These are phyloP conservation scores for Melanopsichium pennsylvanicum DNA, from an alignment of 1,284 basidiomycete genomes.

Conservation along the genomic window DNA sequence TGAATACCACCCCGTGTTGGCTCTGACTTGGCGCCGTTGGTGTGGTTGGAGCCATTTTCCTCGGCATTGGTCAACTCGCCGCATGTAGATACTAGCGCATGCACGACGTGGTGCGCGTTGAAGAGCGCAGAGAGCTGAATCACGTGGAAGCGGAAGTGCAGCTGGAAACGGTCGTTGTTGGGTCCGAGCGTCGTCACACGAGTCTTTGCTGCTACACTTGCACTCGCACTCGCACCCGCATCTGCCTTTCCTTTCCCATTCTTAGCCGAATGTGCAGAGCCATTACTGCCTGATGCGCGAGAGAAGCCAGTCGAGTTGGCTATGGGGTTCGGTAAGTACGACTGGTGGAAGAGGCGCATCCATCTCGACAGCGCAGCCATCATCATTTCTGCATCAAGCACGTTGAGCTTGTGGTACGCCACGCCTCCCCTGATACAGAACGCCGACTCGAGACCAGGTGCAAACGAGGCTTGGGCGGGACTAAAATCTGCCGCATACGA, in stretches of 20 bases:
- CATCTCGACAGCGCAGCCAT: slow-evolving; percentile 29
- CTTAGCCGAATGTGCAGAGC: neutral
- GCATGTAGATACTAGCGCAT: slow-evolving; percentile 26
- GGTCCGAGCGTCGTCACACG: slow-evolving; percentile 25
- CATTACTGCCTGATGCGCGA: neutral
- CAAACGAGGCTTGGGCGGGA: slow-evolving; percentile 16
- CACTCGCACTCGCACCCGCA: too few relatives aligned
- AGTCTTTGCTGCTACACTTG: neutral
- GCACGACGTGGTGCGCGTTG: slow-evolving; percentile 36
- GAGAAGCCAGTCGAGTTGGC: slow-evolving; percentile 13
- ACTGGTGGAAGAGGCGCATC: slow-evolving; percentile 38
- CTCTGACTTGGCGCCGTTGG: neutral
- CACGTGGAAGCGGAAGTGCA: slow-evolving; percentile 39
- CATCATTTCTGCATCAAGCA: slow-evolving; percentile 26
- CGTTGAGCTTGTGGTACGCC: slow-evolving; percentile 19
- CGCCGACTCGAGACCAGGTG: slow-evolving; percentile 5
- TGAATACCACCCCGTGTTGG: neutral
- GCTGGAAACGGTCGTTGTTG: slow-evolving; percentile 38
- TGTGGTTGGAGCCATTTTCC: neutral
- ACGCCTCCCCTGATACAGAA: slow-evolving; percentile 22
- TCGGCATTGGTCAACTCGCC: slow-evolving; percentile 12
- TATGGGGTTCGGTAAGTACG: slow-evolving; percentile 22
- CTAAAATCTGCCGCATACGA: slow-evolving; percentile 38
- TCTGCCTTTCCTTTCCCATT: neutral
- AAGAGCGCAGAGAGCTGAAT: slow-evolving; percentile 37